Base-by-base conservation (phyloP, 176 grass and related monocot species). In the Aegilops tauschii region DNA sequence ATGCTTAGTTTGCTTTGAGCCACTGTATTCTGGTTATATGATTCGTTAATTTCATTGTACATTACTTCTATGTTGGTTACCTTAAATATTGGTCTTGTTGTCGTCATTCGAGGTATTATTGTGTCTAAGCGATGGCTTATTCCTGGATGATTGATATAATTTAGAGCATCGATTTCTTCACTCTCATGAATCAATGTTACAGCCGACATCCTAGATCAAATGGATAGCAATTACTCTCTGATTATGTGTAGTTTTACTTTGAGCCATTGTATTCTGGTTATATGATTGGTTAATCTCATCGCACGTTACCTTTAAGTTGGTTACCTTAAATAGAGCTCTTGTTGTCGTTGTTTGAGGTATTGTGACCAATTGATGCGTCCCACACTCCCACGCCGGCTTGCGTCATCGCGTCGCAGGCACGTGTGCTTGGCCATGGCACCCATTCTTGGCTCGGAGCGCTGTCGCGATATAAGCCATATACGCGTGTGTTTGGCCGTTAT, bases 241-340 rank as follows among this genome's bases (percentile, higher is more conserved):
- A 58, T 0, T 58, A 58, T 20, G 52, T 3, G 0, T 20, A 58
- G 17, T 58, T 49, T 52, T 58, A 20, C 52, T 68, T 58, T 21
- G 20, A 80, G 61, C 66, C 39, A 80, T 5, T 82, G 39, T 67
- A 84, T 80, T 75, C 12, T 21, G 17, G 31, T 66, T 59, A 84
- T 61, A 76, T 68, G 23, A 71, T 36, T 67, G 36, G 65, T 56
- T 44, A 42, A 34, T 72, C 78, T 32, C 65, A 65, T 25, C 78
- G 42, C 40, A 27, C 9, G 23, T 82, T 40, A 56, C n/a, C 18
- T 78, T 12, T 30, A 12, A 50, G 64, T 54, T 54, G 12, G 64
- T 14, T 47, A 36, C 36, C 25, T 47, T 67, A 70, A 87, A 29
- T 61, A 80, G 3, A 9, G 2, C 28, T 90, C 31, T 42, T 35